Conservation (phyloP, 2,329 filamentous ascomycete species). For the Davidsoniella eucalypti region DNA sequence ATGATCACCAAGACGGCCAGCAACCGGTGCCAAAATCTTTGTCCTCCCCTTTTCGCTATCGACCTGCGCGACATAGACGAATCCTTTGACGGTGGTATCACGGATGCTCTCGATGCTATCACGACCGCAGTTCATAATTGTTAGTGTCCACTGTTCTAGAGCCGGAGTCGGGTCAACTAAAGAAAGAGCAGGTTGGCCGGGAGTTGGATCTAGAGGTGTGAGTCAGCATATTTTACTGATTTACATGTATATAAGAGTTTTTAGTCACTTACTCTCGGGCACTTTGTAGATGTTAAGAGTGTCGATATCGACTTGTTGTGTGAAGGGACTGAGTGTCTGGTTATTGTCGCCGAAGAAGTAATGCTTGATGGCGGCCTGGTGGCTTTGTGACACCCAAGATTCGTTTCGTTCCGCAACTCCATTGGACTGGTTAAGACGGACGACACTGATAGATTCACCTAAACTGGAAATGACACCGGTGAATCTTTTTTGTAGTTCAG, state of each 20-base stretch:
- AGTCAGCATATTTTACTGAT: slow-evolving; percentile 12
- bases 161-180: slow-evolving; percentile 46
- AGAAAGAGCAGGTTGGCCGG: slow-evolving; percentile 32
- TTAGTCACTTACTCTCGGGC: slow-evolving; percentile 34
- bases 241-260: background rate
- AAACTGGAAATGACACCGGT: slow-evolving; percentile 34
- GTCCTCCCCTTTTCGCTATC: slow-evolving; percentile 71
- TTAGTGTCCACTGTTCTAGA: slow-evolving; percentile 68
- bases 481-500: slow-evolving; percentile 58
- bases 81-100: slow-evolving; percentile 75
- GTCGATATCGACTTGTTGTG: slow-evolving; percentile 66
- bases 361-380: slow-evolving; percentile 65
- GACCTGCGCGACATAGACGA: slow-evolving; percentile 82
- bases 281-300: slow-evolving; percentile 58
- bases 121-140: slow-evolving; percentile 58
- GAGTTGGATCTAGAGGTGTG: slow-evolving; percentile 17
- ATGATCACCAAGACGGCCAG: slow-evolving; percentile 60
- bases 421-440: slow-evolving; percentile 70
- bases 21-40: slow-evolving; percentile 68
- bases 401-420: slow-evolving; percentile 67
- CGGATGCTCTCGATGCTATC: slow-evolving; percentile 58
- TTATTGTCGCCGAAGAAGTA: slow-evolving; percentile 85
- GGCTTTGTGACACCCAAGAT: slow-evolving; percentile 52
- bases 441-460: slow-evolving; percentile 55
- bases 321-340: slow-evolving; percentile 69